These are phyloP conservation scores for Boletales sp. DNA, from an alignment of 768 basidiomycete species.

Conservation along the genomic window DNA sequence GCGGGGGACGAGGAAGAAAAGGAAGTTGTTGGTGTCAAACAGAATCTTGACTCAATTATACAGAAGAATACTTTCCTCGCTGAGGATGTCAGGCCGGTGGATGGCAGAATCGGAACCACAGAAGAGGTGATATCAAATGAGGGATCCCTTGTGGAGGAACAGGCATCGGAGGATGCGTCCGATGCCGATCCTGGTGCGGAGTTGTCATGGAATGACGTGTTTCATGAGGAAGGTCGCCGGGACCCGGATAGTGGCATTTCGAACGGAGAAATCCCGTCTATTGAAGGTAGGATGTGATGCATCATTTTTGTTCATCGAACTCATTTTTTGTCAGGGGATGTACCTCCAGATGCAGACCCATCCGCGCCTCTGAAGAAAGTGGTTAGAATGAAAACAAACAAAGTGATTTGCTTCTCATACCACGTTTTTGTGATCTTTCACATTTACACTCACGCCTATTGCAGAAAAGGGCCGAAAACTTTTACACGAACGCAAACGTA, in stretches of 20 bases:
- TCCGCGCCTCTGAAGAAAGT: conserved; percentile 48
- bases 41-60: conserved; percentile 82
- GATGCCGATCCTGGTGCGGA: conserved; percentile 41
- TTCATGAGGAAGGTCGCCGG: conserved; percentile 48
- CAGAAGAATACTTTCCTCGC: conserved; percentile 85
- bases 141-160: conserved; percentile 41
- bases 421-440: neutral
- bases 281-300: conserved; percentile 19
- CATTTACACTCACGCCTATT: conserved; percentile 5
- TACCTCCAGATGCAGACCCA: conserved; percentile 32
- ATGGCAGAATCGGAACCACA: conserved; percentile 41
- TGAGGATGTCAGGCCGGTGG: conserved; percentile 74
- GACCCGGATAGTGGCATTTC: conserved; percentile 14
- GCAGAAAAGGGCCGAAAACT: conserved; percentile 86
- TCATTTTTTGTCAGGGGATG: conserved; percentile 25
- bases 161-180: conserved; percentile 32
- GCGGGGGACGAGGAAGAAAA: conserved; percentile 29
- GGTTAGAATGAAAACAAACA: conserved; percentile 89
- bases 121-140: conserved; percentile 30
- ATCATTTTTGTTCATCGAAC: neutral
- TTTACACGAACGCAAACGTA: conserved; percentile 80
- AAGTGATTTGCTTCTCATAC: conserved; percentile 42
- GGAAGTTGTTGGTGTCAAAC: conserved; percentile 65
- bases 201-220: conserved; percentile 86
- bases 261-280: conserved; percentile 6